Base-by-base conservation (phyloP, 2,329 filamentous ascomycete species). In the Triangularia setosa region DNA sequence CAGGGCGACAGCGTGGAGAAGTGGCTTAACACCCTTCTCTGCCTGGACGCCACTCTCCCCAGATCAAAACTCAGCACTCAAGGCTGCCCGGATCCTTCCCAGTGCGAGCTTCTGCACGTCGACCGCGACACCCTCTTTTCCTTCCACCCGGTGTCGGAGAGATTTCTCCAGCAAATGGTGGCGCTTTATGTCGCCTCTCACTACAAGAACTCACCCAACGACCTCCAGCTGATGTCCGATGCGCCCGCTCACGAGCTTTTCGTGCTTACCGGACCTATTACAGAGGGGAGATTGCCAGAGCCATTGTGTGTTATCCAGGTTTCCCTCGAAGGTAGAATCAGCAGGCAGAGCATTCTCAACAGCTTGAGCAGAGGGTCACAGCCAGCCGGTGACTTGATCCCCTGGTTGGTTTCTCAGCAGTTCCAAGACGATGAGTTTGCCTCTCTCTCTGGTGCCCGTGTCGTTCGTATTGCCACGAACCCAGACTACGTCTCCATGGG, bases 401-500 rank as follows among this genome's bases (percentile, higher is more conserved):
- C 95, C 0, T 99, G 95, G 95, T 85, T 98, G 30, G 91, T 99
- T 67, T 96, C 92, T 75, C 93, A 98, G 75, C 95, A 99, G 75
- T 99, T 97, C 80, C 95, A 98, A 74, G 95, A 99, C 72, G 92
- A 96, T 69, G 93, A 97, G 69, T 99, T 99, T 75, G 95, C 94
- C 12, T 89, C 91, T 48, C 83, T 99, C 0, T 98, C 94, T 14
- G 96, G 95, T 63, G 95, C 94, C 33, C 87, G 95, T 66, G 81
- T 99, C 56, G 94, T 99, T 16, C 88, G 95, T 58, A 98, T 99
- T 72, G 95, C 96, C 21, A 97, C 95, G 0, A 96, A 97, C 75
- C 95, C 96, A 0, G 93, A 98, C 70, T 97, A 97, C 71, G 83
- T 90, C 60, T 87, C 84, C 56, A 97, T 96, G 92, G 95, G 96